phyloP scores from a whole-genome alignment of 2,329 filamentous ascomycete genomes.

The Stemphylium beticola region DNA sequence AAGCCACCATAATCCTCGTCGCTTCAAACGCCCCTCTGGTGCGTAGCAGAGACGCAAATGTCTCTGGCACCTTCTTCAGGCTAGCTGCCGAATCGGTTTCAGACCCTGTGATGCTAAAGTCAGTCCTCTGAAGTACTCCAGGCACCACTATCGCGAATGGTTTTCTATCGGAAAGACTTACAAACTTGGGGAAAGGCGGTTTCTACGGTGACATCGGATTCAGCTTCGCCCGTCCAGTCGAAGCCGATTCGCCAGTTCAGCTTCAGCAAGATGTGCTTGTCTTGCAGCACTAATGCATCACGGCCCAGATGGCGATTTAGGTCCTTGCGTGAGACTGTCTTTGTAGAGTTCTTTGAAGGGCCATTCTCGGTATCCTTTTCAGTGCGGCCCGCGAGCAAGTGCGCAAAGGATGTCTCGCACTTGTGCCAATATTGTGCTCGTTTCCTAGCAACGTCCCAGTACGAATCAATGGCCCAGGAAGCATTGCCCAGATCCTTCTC shows the following conservation, averaged over 20 bases:
- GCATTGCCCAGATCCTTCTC: constrained; percentile 64
- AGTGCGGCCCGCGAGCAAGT: constrained; percentile 26
- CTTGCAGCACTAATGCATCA: constrained; percentile 36
- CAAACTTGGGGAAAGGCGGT: constrained; percentile 67
- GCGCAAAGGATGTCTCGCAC: constrained; percentile 57
- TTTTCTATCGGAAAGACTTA: constrained; percentile 50
- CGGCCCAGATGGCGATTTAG: constrained; percentile 56
- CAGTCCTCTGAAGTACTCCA: not conserved
- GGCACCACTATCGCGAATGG: not conserved
- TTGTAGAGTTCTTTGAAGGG: constrained; percentile 18
- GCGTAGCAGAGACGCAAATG: constrained; percentile 66
- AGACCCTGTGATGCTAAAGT: constrained; percentile 54
- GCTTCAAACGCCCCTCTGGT: constrained; percentile 63
- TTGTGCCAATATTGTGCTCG: constrained; percentile 69
- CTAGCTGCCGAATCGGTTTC: constrained; percentile 63
- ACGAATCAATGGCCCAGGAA: constrained; percentile 72
- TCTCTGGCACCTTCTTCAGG: constrained; percentile 63
- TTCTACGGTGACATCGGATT: constrained; percentile 62
- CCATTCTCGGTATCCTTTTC: constrained; percentile 28
- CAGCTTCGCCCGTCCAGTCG: constrained; percentile 76
- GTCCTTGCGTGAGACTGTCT: constrained; percentile 50
- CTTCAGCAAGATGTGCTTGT: constrained; percentile 54
- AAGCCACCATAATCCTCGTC: constrained; percentile 65
- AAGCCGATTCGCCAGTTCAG: constrained; percentile 70
- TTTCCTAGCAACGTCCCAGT: constrained; percentile 66